phyloP scores from a whole-genome alignment of 148 eudicot species.

The Euryodendron excelsum region DNA sequence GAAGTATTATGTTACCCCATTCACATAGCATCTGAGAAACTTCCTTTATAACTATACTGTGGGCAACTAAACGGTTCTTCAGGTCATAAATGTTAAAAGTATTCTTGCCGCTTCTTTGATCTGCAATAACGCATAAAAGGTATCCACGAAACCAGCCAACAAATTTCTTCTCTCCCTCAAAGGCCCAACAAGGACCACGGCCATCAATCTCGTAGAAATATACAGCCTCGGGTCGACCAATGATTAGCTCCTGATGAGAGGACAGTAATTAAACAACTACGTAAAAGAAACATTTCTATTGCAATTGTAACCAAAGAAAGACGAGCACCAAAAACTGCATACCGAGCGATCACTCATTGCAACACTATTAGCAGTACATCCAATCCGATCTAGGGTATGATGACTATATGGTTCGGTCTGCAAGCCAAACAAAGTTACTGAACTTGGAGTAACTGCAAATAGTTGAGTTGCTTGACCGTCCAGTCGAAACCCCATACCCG shows the following conservation, averaged over 20 bases:
- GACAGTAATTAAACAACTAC: background rate
- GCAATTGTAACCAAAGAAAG: background rate
- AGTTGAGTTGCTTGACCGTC: slow-evolving; percentile 84
- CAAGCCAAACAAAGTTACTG: slow-evolving; percentile 81
- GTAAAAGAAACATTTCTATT: background rate
- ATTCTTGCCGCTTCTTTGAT: slow-evolving; percentile 76
- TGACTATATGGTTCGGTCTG: slow-evolving; percentile 66
- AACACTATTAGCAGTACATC: slow-evolving; percentile 58
- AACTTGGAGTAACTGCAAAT: slow-evolving; percentile 83
- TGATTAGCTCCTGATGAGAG: slow-evolving; percentile 71
- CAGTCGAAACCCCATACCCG: slow-evolving; percentile 82
- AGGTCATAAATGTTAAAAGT: slow-evolving; percentile 89
- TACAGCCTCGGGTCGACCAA: slow-evolving; percentile 95
- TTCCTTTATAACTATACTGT: slow-evolving; percentile 68
- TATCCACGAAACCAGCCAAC: slow-evolving; percentile 99
- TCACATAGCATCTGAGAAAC: slow-evolving; percentile 94
- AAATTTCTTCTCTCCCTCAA: slow-evolving; percentile 93
- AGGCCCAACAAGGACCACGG: slow-evolving; percentile 99
- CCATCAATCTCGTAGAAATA: slow-evolving; percentile 94
- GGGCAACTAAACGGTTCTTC: slow-evolving; percentile 83
- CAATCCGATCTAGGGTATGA: slow-evolving; percentile 86
- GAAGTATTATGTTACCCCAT: slow-evolving; percentile 93
- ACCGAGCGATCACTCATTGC: slow-evolving; percentile 96
- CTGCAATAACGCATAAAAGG: slow-evolving; percentile 79
- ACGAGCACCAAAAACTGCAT: slow-evolving; percentile 23